Percentiles rank a stretch among this genome's conserved stretches.
Evolutionary conservation across 495 filamentous ascomycete species (phyloP).

Genomic region (Daldinia loculata): DNA sequence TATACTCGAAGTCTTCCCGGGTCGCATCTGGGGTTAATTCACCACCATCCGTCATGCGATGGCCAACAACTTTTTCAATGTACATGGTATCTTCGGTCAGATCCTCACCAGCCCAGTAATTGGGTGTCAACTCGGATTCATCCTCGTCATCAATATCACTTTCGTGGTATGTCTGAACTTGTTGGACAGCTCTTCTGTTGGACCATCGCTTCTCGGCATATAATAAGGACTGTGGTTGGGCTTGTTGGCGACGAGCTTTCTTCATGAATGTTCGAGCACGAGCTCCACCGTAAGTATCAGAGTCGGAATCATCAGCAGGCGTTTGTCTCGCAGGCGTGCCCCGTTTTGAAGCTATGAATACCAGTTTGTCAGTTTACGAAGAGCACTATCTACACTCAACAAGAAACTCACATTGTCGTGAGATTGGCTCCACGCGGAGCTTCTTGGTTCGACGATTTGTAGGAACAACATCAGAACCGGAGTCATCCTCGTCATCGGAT

Average conservation of each 20-base stretch:
- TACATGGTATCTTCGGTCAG: constrained; percentile 76
- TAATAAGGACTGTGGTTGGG: constrained; percentile 65
- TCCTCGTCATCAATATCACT: constrained; percentile 80
- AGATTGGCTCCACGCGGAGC: constrained; percentile 59
- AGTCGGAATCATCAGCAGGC: constrained; percentile 69
- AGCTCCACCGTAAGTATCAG: constrained; percentile 79
- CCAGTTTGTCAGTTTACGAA: constrained; percentile 40
- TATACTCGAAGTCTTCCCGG: constrained; percentile 89
- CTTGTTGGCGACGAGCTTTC: constrained; percentile 73
- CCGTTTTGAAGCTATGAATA: constrained; percentile 69
- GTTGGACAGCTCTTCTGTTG: constrained; percentile 78
- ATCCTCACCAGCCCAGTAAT: constrained; percentile 66
- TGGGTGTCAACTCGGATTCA: constrained; percentile 64
- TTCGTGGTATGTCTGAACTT: constrained; percentile 85
- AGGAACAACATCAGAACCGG: constrained; percentile 69
- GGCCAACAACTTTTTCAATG: constrained; percentile 89
- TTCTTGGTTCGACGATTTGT: constrained; percentile 59
- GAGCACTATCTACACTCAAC: not conserved
- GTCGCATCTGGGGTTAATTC: constrained; percentile 64
- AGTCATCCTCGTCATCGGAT: constrained; percentile 75
- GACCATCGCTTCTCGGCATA: constrained; percentile 87
- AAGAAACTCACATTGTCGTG: constrained; percentile 55
- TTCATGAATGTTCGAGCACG: constrained; percentile 71
- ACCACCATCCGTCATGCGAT: constrained; percentile 76
- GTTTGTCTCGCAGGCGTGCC: constrained; percentile 67